Base-by-base conservation (phyloP, 1,139 yeast species). In the Chernovozyma aurita region DNA sequence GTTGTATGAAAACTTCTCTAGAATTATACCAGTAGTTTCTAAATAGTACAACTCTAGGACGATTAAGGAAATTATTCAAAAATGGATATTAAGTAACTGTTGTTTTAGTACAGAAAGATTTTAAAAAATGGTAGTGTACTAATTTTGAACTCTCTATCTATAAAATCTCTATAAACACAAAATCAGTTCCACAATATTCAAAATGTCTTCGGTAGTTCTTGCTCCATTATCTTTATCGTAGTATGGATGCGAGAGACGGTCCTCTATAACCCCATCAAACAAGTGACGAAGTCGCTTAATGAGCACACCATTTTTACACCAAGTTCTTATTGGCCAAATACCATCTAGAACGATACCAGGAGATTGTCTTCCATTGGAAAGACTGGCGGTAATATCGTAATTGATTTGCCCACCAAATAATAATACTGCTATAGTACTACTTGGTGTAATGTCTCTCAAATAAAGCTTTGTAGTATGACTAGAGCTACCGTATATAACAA, bases 271-370 rank as follows among this genome's bases (percentile, higher is more conserved):
- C 15, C 72, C 63, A 52, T 88, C 95, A 20, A 90, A 61, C 32
- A 87, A 54, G 15, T 63, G 52, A 45, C 95, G 66, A 36, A 92
- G 61, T 40, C 83, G 76, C 42, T 85, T 85, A 28, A 88, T 73
- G 36, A 90, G 63, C 4, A 92, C 95, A 1, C 94, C 97, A 51
- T 90, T 87, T 48, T 94, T 84, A 45, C 95, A 85, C 97, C 97
- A 88, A 3, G 95, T 85, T 45, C 85, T 68, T 25, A 92, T 66
- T 7, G 95, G 88, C 24, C 85, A 59, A 96, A 96, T 85, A 34
- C 73, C 70, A 50, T 85, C 95, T 40, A 88, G 53, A 20, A 82
- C 72, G 39, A 82, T 68, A 33, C 88, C 87, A 0, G 85, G 83
- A 0, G 81, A 74, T 9, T 71, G 62, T 24, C 52, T 55, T 3